Percentiles rank a stretch among this genome's conserved stretches.
These are phyloP conservation scores for Aquanectria penicillioides DNA, from an alignment of 2,329 filamentous ascomycete species.

Conservation along the genomic window DNA sequence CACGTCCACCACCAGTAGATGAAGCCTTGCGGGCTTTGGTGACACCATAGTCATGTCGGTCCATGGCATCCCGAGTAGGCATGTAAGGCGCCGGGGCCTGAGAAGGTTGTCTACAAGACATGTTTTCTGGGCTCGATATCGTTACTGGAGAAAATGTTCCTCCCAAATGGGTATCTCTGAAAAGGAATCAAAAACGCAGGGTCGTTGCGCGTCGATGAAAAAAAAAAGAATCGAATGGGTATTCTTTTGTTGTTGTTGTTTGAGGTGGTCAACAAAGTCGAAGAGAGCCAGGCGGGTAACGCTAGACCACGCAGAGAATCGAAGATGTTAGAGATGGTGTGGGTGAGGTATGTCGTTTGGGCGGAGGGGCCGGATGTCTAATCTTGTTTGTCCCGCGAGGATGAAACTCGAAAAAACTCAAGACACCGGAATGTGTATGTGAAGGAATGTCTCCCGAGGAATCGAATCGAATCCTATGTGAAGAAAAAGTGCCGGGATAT, in stretches of 20 bases:
- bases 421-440: slow-evolving; percentile 32
- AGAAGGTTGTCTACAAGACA: slow-evolving; percentile 63
- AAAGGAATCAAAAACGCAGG: slow-evolving; percentile 22
- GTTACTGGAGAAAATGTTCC: slow-evolving; percentile 31
- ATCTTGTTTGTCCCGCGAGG: slow-evolving; percentile 37
- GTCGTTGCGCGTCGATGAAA: slow-evolving; percentile 28
- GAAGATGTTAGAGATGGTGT: slow-evolving; percentile 18
- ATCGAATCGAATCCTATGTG: neutral
- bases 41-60: slow-evolving; percentile 68
- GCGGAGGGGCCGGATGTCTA: slow-evolving; percentile 30
- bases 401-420: slow-evolving; percentile 39
- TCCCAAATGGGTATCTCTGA: slow-evolving; percentile 38
- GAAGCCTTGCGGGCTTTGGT: slow-evolving; percentile 74
- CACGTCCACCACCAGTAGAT: slow-evolving; percentile 79
- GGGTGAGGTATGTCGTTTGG: slow-evolving; percentile 26
- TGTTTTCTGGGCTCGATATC: slow-evolving; percentile 39
- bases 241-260: slow-evolving; percentile 9
- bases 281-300: slow-evolving; percentile 13
- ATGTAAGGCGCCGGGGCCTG: slow-evolving; percentile 57
- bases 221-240: slow-evolving; percentile 13
- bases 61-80: slow-evolving; percentile 63
- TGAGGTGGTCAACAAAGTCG: neutral
- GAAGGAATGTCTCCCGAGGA: slow-evolving; percentile 11
- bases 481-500: slow-evolving; percentile 18
- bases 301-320: slow-evolving; percentile 25